These are phyloP conservation scores for Tulasnella sp. DNA, from an alignment of 768 basidiomycete species.

Conservation along the genomic window DNA sequence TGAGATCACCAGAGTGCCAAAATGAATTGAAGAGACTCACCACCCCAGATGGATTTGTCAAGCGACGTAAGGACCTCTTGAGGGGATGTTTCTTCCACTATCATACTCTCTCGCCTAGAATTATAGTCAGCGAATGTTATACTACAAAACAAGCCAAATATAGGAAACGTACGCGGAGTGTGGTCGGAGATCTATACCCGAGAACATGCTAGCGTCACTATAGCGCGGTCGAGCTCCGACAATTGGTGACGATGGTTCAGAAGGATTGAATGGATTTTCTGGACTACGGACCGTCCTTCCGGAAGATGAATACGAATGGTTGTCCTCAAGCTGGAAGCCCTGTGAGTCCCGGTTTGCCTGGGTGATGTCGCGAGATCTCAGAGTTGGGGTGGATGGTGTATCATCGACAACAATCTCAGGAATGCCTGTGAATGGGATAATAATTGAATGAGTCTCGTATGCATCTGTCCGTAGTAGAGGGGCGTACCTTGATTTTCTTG, in stretches of 20 bases:
- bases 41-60: conserved; percentile 59
- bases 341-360: conserved; percentile 14
- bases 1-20: neutral
- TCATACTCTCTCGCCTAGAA: conserved; percentile 24
- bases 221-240: conserved; percentile 22
- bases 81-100: conserved; percentile 26
- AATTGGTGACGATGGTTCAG: neutral
- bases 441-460: neutral
- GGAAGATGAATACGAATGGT: conserved; percentile 9
- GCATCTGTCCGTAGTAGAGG: neutral
- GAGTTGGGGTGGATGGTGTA: conserved; percentile 42
- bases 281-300: neutral
- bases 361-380: conserved; percentile 37
- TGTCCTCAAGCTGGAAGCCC: conserved; percentile 26
- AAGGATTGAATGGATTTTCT: neutral
- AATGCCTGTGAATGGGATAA: conserved; percentile 34
- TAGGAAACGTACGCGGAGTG: conserved; percentile 36
- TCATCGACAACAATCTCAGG: conserved; percentile 50
- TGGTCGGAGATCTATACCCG: conserved; percentile 37
- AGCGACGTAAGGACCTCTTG: conserved; percentile 41
- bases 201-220: conserved; percentile 48
- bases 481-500: conserved; percentile 28
- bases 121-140: neutral
- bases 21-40: conserved; percentile 28
- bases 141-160: neutral